Base-by-base conservation (phyloP, 2,329 filamentous ascomycete species). In the Huntiella abstrusa region DNA sequence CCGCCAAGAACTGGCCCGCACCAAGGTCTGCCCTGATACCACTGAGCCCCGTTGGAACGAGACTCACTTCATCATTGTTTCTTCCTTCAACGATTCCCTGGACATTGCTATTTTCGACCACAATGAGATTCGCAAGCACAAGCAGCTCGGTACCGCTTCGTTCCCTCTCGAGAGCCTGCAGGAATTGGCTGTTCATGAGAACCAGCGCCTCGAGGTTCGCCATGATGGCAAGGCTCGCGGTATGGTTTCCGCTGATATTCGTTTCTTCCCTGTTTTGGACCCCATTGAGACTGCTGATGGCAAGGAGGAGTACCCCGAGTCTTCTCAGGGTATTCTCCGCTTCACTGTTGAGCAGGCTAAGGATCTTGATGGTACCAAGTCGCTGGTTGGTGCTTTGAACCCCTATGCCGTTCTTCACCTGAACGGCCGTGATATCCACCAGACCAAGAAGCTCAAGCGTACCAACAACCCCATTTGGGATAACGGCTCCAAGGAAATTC, bases 391-490 rank as follows among this genome's bases (percentile, higher is more conserved):
- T 28, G 72, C 80, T 52, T 77, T 98, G 41, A 96, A 86, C 61
- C 91, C 91, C 1, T 98, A 96, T 54, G 87, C 84, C 7, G 70
- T 78, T 32, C 70, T 98, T 43, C 71, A 95, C 39, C 74, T 98
- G 54, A 98, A 98, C 56, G 83, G 85, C 52, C 93, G 91, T 62
- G 81, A 92, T 58, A 73, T 96, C 4, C 86, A 94, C 55, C 71
- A 77, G 48, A 93, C 87, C 45, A 84, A 86, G 64, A 92, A 87
- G 62, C 72, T 95, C 55, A 98, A 96, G 71, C 80, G 88, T 51
- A 96, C 86, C 50, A 98, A 98, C 64, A 91, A 94, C 55, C 91
- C 91, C 5, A 87, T 98, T 55, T 98, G 87, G 80, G 80, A 88
- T 46, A 81, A 96, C 58, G 83, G 83, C 5, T 82, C 78, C 54